Conservation (phyloP, 768 basidiomycete genomes). For the Calocera viscosa region DNA sequence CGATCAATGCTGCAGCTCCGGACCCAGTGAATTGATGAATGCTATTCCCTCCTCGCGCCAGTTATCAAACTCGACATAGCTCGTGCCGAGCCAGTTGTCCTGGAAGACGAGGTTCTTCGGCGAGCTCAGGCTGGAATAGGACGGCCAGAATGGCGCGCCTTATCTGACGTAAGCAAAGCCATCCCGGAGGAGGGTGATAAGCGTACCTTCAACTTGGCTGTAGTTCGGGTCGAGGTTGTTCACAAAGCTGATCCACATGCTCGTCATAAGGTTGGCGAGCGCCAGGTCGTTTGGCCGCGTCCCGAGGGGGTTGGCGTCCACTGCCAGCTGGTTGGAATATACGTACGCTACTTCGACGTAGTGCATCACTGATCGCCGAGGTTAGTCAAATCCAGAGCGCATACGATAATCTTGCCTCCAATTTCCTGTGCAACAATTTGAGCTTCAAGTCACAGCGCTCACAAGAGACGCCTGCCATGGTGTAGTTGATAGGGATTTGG, state of each 20-base stretch:
- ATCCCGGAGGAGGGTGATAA: neutral
- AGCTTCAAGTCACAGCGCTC: neutral
- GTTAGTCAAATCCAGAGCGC: neutral
- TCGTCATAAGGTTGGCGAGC: constrained; percentile 3
- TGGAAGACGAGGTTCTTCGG: constrained; percentile 7
- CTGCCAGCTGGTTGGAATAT: neutral
- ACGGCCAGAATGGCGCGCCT: neutral
- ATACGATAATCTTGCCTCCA: neutral
- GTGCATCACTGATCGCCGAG: neutral
- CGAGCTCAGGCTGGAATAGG: constrained; percentile 4
- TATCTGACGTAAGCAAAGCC: neutral
- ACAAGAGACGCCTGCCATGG: neutral
- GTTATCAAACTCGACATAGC: constrained; percentile 4
- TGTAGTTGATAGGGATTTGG: constrained; percentile 1
- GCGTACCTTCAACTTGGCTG: neutral
- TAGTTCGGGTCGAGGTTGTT: constrained; percentile 7
- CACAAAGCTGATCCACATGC: constrained; percentile 5
- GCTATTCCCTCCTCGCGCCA: neutral
- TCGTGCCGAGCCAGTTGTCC: constrained; percentile 3
- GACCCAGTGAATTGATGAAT: neutral
- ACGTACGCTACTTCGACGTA: constrained; percentile 6
- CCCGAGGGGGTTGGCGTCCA: neutral
- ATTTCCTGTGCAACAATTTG: neutral
- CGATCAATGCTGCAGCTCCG: constrained; percentile 1
- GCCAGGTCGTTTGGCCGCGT: constrained; percentile 5